Evolutionary conservation across 163 green algal genomes (phyloP).

Genomic region (Scenedesmus sp.): DNA sequence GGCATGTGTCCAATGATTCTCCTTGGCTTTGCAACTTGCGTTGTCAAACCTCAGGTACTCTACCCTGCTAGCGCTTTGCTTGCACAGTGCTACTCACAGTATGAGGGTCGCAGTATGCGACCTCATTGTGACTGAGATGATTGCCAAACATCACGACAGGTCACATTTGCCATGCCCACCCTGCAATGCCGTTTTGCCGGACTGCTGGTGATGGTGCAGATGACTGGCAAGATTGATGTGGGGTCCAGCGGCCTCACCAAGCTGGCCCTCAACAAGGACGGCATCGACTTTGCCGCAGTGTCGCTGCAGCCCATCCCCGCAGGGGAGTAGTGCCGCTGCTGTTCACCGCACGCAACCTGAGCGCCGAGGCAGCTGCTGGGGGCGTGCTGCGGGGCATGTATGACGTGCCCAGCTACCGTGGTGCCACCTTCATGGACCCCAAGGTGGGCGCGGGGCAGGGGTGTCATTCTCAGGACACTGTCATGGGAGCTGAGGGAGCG

Average conservation of each 20-base stretch:
- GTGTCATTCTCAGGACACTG: too few relatives aligned
- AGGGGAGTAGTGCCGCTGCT: slow-evolving; percentile 99
- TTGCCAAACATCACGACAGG: background rate
- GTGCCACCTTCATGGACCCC: slow-evolving; percentile 98
- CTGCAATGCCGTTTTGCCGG: slow-evolving; percentile 3
- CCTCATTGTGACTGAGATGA: too few relatives aligned
- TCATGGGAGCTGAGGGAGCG: too few relatives aligned
- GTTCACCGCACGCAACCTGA: slow-evolving; percentile 98
- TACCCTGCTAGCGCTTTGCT: too few relatives aligned
- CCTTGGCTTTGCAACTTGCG: too few relatives aligned
- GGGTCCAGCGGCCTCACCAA: slow-evolving; percentile 85
- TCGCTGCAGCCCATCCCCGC: slow-evolving; percentile 96
- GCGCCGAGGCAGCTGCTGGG: slow-evolving; percentile 85
- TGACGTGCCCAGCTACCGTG: slow-evolving; percentile 96
- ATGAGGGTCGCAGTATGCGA: too few relatives aligned
- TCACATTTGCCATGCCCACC: background rate
- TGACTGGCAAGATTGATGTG: slow-evolving; percentile 89
- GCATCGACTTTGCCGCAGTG: slow-evolving; percentile 96
- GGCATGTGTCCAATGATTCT: too few relatives aligned
- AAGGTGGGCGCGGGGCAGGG: slow-evolving; percentile 78
- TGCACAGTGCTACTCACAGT: too few relatives aligned
- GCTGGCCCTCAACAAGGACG: slow-evolving; percentile 94
- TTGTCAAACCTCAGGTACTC: too few relatives aligned
- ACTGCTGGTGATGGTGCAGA: slow-evolving; percentile 67
- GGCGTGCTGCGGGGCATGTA: slow-evolving; percentile 93